phyloP scores from a whole-genome alignment of 345 rosid species.

The Brassica incana region DNA sequence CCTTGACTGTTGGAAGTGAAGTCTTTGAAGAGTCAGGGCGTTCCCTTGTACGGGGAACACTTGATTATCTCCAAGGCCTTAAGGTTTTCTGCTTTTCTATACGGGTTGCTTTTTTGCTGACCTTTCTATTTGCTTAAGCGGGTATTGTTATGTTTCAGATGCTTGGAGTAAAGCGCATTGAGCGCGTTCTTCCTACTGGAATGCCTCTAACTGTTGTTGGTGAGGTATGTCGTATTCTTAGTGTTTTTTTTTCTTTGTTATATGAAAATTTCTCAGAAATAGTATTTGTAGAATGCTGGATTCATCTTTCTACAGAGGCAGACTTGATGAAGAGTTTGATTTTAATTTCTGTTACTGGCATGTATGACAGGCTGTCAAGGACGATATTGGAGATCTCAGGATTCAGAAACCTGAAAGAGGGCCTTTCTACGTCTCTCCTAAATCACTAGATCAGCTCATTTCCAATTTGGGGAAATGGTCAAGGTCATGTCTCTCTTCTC shows the following conservation, averaged over 20 bases:
- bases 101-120: neutral
- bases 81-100: constrained; percentile 52
- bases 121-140: constrained; percentile 28
- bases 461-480: constrained; percentile 95
- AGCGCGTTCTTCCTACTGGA: constrained; percentile 89
- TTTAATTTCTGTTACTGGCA: constrained; percentile 21
- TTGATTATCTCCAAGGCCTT: constrained; percentile 93
- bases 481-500: constrained; percentile 48
- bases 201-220: constrained; percentile 92
- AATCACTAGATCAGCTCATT: constrained; percentile 78
- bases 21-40: constrained; percentile 97
- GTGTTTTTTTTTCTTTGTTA: neutral
- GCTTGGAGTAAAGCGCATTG: constrained; percentile 96
- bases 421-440: constrained; percentile 89
- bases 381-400: constrained; percentile 81
- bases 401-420: constrained; percentile 69
- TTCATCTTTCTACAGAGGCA: constrained; percentile 14
- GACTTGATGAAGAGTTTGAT: neutral
- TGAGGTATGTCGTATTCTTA: constrained; percentile 57
- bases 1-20: constrained; percentile 79
- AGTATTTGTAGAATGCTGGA: constrained; percentile 4
- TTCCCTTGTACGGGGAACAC: constrained; percentile 89
- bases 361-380: constrained; percentile 76
- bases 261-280: neutral
- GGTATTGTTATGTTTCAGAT: constrained; percentile 51